phyloP scores from a whole-genome alignment of 805 yeast species.

The Saturnispora halmiae region DNA sequence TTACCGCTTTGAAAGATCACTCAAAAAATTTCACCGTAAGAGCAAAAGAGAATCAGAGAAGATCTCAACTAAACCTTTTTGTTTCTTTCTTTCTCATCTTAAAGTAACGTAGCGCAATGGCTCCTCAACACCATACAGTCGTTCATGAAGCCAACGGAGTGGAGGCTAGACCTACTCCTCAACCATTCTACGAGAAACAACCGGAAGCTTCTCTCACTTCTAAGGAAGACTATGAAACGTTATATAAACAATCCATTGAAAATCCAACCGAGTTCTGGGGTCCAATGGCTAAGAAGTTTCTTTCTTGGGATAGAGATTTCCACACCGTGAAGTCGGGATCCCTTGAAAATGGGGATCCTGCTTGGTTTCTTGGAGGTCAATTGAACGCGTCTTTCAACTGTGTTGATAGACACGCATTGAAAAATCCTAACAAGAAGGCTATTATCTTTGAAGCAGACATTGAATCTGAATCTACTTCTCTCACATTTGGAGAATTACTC shows the following conservation, averaged over 20 bases:
- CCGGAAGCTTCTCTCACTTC: slow-evolving; percentile 52
- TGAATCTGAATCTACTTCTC: slow-evolving; percentile 56
- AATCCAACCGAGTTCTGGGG: slow-evolving; percentile 80
- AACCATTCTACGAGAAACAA: slow-evolving; percentile 46
- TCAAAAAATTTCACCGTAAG: not conserved
- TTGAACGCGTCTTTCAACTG: slow-evolving; percentile 89
- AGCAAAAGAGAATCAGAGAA: too few species aligned
- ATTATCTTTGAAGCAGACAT: slow-evolving; percentile 93
- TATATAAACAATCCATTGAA: slow-evolving; percentile 67
- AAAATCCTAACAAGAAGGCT: slow-evolving; percentile 76
- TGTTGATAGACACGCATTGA: slow-evolving; percentile 91
- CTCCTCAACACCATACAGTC: slow-evolving; percentile 31
- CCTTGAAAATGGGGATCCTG: slow-evolving; percentile 65
- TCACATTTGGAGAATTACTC: slow-evolving; percentile 82
- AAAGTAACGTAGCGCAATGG: slow-evolving; percentile 1
- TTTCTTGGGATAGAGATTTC: slow-evolving; percentile 77
- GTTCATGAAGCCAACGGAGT: slow-evolving; percentile 56
- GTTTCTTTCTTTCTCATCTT: not conserved
- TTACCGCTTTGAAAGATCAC: not conserved
- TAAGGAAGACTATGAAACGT: slow-evolving; percentile 55
- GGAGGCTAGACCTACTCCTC: slow-evolving; percentile 42
- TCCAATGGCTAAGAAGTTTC: slow-evolving; percentile 57
- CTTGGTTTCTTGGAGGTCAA: slow-evolving; percentile 93
- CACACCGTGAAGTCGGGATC: slow-evolving; percentile 55
- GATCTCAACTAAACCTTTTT: too few species aligned